Conservation (phyloP, 2,329 filamentous ascomycete genomes). For the Cladosporium oxysporum region DNA sequence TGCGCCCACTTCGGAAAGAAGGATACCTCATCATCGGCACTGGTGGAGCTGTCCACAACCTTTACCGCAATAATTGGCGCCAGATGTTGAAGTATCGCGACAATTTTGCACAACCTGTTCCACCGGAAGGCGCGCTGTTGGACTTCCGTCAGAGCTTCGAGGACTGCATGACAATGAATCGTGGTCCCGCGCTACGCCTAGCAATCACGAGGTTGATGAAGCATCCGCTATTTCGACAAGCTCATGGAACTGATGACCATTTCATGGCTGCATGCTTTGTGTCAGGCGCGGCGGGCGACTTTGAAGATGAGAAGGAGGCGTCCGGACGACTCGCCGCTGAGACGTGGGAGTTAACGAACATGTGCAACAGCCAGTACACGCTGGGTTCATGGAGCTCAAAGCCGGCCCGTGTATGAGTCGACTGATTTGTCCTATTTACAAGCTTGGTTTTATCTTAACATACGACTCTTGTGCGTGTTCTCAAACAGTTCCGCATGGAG, state of each 20-base stretch:
- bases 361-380: conserved; percentile 62
- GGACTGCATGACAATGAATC: conserved; percentile 57
- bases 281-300: conserved; percentile 56
- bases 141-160: conserved; percentile 67
- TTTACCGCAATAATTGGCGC: conserved; percentile 68
- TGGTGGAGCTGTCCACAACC: conserved; percentile 68
- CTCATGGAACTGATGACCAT: conserved; percentile 70
- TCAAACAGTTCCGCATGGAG: no score
- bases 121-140: conserved; percentile 61
- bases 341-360: conserved; percentile 67
- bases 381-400: conserved; percentile 50
- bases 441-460: no score
- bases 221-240: conserved; percentile 64
- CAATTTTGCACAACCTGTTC: conserved; percentile 61
- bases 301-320: conserved; percentile 38
- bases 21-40: conserved; percentile 59
- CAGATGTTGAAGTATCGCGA: conserved; percentile 65
- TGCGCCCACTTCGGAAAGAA: conserved; percentile 57
- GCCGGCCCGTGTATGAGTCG: no score
- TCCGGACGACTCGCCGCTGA: conserved; percentile 54
- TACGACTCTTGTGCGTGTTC: no score
- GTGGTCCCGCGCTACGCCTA: conserved; percentile 56
- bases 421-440: no score
- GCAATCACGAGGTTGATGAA: conserved; percentile 66
- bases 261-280: conserved; percentile 68